These are phyloP conservation scores for Gossypium mustelinum DNA, from an alignment of 345 rosid species.

Conservation along the genomic window DNA sequence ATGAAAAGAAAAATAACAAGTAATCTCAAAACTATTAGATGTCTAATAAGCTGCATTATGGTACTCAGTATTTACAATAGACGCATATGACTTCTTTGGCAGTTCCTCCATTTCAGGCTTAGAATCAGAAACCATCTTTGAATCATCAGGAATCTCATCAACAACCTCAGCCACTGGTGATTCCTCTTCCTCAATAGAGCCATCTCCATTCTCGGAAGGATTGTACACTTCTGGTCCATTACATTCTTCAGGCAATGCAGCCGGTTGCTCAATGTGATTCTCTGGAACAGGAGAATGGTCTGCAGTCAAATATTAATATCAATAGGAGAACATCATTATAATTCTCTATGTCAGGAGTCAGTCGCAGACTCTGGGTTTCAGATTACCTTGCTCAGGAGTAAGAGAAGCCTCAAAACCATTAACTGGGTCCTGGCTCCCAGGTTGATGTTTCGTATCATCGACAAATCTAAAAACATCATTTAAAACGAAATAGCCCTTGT, in stretches of 20 bases:
- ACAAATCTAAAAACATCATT: constrained; percentile 81
- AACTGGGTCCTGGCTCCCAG: constrained; percentile 24
- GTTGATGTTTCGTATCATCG: constrained; percentile 34
- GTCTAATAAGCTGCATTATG: background rate
- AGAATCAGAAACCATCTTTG: constrained; percentile 40
- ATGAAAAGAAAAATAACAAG: background rate
- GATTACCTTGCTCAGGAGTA: constrained; percentile 34
- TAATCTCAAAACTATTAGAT: background rate
- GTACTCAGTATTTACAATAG: constrained; percentile 72
- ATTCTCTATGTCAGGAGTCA: background rate
- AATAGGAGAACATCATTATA: constrained; percentile 1
- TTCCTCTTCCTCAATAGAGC: constrained; percentile 32
- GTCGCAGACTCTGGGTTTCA: background rate
- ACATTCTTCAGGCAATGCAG: constrained; percentile 34
- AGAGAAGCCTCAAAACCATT: constrained; percentile 29
- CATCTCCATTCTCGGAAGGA: constrained; percentile 42
- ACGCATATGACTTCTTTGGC: constrained; percentile 93
- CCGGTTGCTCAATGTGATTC: constrained; percentile 36
- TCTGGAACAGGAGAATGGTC: constrained; percentile 29
- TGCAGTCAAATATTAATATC: constrained; percentile 12
- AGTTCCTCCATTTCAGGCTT: constrained; percentile 49
- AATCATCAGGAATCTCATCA: constrained; percentile 45
- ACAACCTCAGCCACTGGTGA: constrained; percentile 47
- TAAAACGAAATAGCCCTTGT: constrained; percentile 87
- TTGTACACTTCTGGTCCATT: constrained; percentile 29